phyloP scores from a whole-genome alignment of 2,329 filamentous ascomycete genomes.

The Stemphylium lycopersici region DNA sequence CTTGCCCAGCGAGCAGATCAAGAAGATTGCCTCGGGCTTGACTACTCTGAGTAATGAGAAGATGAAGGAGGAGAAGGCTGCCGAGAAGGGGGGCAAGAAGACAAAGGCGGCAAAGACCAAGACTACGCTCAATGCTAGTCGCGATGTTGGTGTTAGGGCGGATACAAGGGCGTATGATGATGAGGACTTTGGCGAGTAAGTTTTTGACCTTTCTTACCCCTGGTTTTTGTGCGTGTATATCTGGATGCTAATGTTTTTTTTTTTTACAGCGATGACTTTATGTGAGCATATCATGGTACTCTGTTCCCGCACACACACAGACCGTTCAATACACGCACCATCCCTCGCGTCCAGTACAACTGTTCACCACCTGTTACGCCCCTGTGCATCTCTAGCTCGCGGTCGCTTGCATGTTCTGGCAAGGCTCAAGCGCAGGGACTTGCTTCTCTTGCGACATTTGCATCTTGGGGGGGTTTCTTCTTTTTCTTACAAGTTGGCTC shows the following conservation, averaged over 20 bases:
- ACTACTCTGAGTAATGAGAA: constrained; percentile 97
- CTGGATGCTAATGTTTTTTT: constrained; percentile 25
- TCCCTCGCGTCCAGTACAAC: background rate
- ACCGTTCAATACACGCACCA: background rate
- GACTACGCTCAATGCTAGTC: constrained; percentile 73
- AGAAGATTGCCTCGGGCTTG: constrained; percentile 87
- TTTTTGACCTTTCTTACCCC: constrained; percentile 32
- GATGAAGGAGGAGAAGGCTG: constrained; percentile 96
- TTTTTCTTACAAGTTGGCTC: too few species aligned
- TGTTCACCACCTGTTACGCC: background rate
- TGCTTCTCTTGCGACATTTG: too few species aligned
- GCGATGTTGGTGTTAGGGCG: constrained; percentile 61
- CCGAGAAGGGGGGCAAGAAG: constrained; percentile 96
- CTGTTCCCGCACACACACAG: background rate
- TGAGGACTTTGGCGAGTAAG: constrained; percentile 85
- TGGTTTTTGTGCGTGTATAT: background rate
- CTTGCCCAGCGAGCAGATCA: constrained; percentile 89
- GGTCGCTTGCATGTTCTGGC: too few species aligned
- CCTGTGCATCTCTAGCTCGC: too few species aligned
- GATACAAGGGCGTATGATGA: constrained; percentile 84
- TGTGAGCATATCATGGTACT: constrained; percentile 31
- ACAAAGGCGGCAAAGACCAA: constrained; percentile 96
- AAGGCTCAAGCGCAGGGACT: too few species aligned
- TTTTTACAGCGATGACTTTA: constrained; percentile 45
- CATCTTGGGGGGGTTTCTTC: too few species aligned